Evolutionary conservation across 805 yeast species (phyloP).

Genomic region (Saccharomycopsis capsularis): DNA sequence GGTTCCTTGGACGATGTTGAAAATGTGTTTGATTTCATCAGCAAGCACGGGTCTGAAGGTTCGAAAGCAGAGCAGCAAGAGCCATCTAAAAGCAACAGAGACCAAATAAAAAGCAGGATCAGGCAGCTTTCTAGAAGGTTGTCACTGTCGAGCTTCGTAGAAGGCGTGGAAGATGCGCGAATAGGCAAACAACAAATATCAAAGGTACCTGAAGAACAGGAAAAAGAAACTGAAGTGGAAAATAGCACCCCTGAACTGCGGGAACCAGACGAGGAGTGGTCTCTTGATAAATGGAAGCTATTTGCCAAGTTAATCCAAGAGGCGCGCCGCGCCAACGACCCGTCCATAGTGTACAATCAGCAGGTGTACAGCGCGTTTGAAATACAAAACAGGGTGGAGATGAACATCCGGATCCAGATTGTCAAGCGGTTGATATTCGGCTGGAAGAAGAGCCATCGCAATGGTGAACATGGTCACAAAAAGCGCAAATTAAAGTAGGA

Average conservation of each 20-base stretch:
- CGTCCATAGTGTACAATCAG: slow-evolving; percentile 6
- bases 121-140: too few relatives aligned
- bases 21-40: background rate
- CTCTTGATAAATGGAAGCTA: slow-evolving; percentile 6
- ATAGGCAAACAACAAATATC: background rate
- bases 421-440: slow-evolving; percentile 2
- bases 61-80: too few relatives aligned
- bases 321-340: slow-evolving; percentile 4
- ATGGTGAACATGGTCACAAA: too few relatives aligned
- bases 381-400: slow-evolving; percentile 1
- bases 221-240: background rate
- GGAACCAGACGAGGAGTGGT: slow-evolving; percentile 12
- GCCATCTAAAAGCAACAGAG: background rate
- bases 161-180: too few relatives aligned
- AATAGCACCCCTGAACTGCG: too few relatives aligned
- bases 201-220: background rate
- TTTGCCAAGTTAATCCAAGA: slow-evolving; percentile 11
- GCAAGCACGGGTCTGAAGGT: background rate
- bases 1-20: background rate
- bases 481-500: background rate
- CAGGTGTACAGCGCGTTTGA: slow-evolving; percentile 5
- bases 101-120: background rate
- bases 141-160: too few relatives aligned
- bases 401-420: slow-evolving; percentile 12
- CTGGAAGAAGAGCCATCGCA: too few relatives aligned